These are phyloP conservation scores for Mesostigma viride DNA, from an alignment of 139 green algal species.

Conservation along the genomic window DNA sequence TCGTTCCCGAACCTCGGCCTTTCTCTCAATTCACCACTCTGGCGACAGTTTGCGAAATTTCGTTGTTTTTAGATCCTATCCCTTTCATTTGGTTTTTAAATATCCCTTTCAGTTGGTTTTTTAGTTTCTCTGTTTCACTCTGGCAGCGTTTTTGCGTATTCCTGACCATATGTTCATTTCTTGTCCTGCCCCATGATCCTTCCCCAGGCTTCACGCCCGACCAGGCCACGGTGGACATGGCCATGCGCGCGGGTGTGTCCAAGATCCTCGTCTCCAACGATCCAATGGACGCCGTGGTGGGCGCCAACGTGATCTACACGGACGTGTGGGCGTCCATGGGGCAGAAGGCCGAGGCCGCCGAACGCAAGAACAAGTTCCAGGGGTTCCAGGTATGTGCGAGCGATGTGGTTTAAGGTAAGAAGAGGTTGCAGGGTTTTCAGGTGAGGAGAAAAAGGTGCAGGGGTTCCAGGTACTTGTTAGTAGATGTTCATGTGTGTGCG, in stretches of 20 bases:
- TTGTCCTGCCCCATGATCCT: not conserved
- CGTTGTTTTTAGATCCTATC: not conserved
- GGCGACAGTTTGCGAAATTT: too few relatives aligned
- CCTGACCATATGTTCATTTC: not conserved
- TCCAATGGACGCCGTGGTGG: constrained; percentile 63
- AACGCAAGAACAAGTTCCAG: constrained; percentile 64
- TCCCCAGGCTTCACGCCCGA: constrained; percentile 64
- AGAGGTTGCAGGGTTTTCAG: constrained; percentile 9
- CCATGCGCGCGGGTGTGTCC: constrained; percentile 40
- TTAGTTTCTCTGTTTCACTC: not conserved
- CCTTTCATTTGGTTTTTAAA: not conserved
- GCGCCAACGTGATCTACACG: constrained; percentile 91
- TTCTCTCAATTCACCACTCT: too few relatives aligned
- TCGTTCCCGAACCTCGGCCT: too few relatives aligned
- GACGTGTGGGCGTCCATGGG: constrained; percentile 98
- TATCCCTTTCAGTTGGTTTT: constrained; percentile 3
- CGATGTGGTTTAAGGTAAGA: too few relatives aligned
- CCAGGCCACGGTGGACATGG: constrained; percentile 56
- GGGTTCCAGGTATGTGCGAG: constrained; percentile 77
- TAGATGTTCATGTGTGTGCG: not conserved
- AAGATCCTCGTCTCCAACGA: constrained; percentile 53
- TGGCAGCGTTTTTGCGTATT: not conserved
- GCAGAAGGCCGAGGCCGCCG: constrained; percentile 87
- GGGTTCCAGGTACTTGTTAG: constrained; percentile 1
- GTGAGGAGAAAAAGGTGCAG: too few relatives aligned